Evolutionary conservation across 2,329 filamentous ascomycete species (phyloP), one percentile per base, ranked within the genome.

Genomic region (Corynespora cassiicola): DNA sequence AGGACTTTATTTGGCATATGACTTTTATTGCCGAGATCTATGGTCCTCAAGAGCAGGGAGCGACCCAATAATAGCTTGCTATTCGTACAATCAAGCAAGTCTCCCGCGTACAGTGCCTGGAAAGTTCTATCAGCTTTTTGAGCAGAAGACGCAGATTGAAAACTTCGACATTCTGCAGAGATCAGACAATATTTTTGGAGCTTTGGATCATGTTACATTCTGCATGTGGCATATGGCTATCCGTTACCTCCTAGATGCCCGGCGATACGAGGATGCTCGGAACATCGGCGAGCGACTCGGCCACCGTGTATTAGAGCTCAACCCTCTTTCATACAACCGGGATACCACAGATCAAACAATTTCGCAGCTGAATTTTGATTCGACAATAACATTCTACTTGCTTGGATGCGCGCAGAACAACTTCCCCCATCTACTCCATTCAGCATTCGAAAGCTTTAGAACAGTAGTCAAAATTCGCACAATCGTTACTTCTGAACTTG

Each of bases 361-460:
- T n/a, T n/a, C n/a, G n/a, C 29, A 31, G n/a, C 14, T 31, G 18
- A 31, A 31, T 21, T 11, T 31, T 9, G 29, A 21, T 14, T n/a
- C 16, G 11, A 11, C 18, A 8, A 11, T 31, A 15, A 31, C 16
- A 10, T 31, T 31, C 7, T 31, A 20, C n/a, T 22, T 31, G 16
- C 29, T 31, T 31, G 29, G 29, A 4, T 31, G 17, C 5, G 29
- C 29, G 16, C 29, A 31, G 18, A n/a, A n/a, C n/a, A n/a, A n/a
- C n/a, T n/a, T n/a, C n/a, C n/a, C n/a, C n/a, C n/a, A n/a, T n/a
- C n/a, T n/a, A n/a, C n/a, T n/a, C n/a, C n/a, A n/a, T n/a, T n/a
- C n/a, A n/a, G n/a, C n/a, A n/a, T n/a, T n/a, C n/a, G n/a, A n/a
- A n/a, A n/a, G n/a, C n/a, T n/a, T n/a, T n/a, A n/a, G n/a, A n/a